Conservation (phyloP, 1,139 yeast genomes). For the Blastobotrys indianensis region DNA sequence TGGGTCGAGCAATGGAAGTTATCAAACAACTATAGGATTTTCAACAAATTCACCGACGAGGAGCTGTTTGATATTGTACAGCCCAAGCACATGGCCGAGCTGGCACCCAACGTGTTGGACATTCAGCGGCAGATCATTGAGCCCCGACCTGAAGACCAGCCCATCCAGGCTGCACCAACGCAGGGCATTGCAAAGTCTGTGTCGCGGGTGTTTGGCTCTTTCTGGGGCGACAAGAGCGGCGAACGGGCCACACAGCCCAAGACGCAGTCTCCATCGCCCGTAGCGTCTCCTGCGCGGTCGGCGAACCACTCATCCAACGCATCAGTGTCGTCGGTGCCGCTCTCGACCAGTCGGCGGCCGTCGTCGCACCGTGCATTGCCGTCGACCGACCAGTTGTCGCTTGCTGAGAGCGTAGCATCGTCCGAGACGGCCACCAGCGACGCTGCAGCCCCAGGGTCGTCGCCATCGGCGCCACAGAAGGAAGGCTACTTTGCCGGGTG, state of each 20-base stretch:
- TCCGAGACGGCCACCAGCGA: slow-evolving; percentile 2
- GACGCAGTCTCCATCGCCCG: not conserved
- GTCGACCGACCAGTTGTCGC: slow-evolving; percentile 14
- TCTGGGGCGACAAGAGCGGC: slow-evolving; percentile 24
- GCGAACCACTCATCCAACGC: not conserved
- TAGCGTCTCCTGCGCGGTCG: slow-evolving; percentile 1
- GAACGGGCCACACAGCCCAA: not conserved
- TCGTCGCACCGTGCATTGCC: slow-evolving; percentile 6
- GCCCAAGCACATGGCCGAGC: slow-evolving; percentile 56
- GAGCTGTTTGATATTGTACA: slow-evolving; percentile 82
- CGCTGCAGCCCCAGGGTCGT: slow-evolving; percentile 10
- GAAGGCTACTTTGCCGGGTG: slow-evolving; percentile 25
- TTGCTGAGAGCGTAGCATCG: slow-evolving; percentile 13
- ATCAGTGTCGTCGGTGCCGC: not conserved
- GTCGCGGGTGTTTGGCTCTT: slow-evolving; percentile 26
- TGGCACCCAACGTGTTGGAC: slow-evolving; percentile 15
- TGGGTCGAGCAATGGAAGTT: slow-evolving; percentile 62
- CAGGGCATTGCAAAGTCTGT: slow-evolving; percentile 28
- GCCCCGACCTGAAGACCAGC: slow-evolving; percentile 17
- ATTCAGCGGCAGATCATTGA: slow-evolving; percentile 16
- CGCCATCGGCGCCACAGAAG: slow-evolving; percentile 6
- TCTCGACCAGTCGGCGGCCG: not conserved
- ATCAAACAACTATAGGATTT: slow-evolving; percentile 64
- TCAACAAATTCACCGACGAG: slow-evolving; percentile 73
- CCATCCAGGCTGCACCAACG: slow-evolving; percentile 13